Conservation (phyloP, 2,329 filamentous ascomycete genomes). For the Byssoonygena ceratinophila region DNA sequence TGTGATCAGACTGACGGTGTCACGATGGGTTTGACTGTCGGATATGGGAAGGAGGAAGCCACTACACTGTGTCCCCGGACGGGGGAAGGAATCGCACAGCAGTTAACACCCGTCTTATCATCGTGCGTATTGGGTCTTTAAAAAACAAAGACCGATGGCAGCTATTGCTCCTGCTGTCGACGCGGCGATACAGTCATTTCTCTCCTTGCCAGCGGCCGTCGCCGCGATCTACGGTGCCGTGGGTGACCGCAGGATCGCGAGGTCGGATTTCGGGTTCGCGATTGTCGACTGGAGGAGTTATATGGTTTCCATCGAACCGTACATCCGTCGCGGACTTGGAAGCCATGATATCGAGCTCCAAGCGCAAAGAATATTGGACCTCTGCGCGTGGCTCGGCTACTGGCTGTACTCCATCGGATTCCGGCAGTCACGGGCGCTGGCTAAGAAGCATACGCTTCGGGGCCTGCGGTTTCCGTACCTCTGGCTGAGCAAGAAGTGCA, state of each 20-base stretch:
- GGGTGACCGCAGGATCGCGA: constrained; percentile 6
- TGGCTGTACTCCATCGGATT: constrained; percentile 9
- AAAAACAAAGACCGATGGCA: neutral
- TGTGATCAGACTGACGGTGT: neutral
- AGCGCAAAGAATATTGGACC: constrained; percentile 6
- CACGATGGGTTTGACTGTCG: neutral
- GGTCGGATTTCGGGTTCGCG: constrained; percentile 8
- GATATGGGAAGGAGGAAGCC: neutral
- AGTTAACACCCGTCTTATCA: no score
- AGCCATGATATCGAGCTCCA: constrained; percentile 5
- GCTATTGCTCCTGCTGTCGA: neutral
- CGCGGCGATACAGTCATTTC: constrained; percentile 6
- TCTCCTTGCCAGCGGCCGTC: constrained; percentile 1
- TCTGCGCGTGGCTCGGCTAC: constrained; percentile 4
- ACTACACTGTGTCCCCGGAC: no score
- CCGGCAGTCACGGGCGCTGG: constrained; percentile 4
- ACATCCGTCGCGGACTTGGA: constrained; percentile 5
- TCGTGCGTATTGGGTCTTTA: no score
- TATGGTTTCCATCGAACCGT: constrained; percentile 9
- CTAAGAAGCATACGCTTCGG: neutral
- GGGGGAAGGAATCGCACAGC: no score
- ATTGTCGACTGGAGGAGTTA: constrained; percentile 10
- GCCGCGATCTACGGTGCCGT: constrained; percentile 7
- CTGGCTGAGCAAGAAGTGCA: constrained; percentile 7
- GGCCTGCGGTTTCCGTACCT: constrained; percentile 3